phyloP scores from a whole-genome alignment of 805 yeast genomes.

The Tanozyma kutaoensis region DNA sequence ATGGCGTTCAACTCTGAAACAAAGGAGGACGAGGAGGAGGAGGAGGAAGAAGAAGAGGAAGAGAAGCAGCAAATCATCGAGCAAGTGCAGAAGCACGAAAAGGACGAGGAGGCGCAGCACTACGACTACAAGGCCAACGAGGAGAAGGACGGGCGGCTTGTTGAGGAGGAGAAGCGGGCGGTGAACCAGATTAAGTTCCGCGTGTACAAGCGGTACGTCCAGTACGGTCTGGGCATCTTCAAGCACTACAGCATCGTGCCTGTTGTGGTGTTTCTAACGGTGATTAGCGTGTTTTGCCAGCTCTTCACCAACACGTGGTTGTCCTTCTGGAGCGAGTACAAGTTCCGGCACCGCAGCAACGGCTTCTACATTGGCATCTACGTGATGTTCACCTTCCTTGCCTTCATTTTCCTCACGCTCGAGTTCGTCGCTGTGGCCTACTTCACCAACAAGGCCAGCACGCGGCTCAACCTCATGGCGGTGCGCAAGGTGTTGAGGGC shows the following conservation, averaged over 20 bases:
- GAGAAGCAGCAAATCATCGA: constrained; percentile 7
- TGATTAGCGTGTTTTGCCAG: constrained; percentile 30
- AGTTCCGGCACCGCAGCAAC: constrained; percentile 25
- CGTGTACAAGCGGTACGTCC: constrained; percentile 38
- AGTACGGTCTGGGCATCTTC: constrained; percentile 40
- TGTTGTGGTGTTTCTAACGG: constrained; percentile 5
- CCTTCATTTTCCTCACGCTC: constrained; percentile 27
- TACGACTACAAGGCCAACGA: constrained; percentile 1
- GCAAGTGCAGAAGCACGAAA: constrained; percentile 4
- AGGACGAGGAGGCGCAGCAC: not conserved
- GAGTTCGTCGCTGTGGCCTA: constrained; percentile 35
- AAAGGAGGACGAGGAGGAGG: constrained; percentile 9
- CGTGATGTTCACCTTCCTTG: constrained; percentile 43
- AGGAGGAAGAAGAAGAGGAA: constrained; percentile 4
- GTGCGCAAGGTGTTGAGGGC: constrained; percentile 41
- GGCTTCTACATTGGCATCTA: constrained; percentile 66
- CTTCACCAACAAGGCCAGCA: constrained; percentile 40
- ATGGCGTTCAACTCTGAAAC: constrained; percentile 22
- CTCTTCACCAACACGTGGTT: constrained; percentile 66
- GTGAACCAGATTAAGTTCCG: constrained; percentile 36
- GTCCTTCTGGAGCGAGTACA: constrained; percentile 62
- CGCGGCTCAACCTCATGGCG: constrained; percentile 29
- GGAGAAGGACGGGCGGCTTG: constrained; percentile 10
- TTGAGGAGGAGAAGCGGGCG: constrained; percentile 42
- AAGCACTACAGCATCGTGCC: constrained; percentile 13